Evolutionary conservation across 495 filamentous ascomycete genomes (phyloP).

Genomic region (Lineolata rhizophorae): DNA sequence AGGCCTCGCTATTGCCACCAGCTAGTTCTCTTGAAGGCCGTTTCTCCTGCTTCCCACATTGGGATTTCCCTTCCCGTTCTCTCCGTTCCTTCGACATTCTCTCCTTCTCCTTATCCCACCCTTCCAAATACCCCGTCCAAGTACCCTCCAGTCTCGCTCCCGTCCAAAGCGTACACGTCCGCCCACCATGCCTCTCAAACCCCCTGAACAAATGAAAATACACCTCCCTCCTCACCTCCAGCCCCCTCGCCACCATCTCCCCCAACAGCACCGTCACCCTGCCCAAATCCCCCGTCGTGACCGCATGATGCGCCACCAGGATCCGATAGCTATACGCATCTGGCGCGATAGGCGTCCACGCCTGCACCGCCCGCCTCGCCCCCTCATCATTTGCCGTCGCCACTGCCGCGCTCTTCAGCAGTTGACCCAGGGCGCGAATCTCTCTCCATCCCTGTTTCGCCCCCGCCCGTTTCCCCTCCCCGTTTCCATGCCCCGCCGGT

Average conservation of each 20-base stretch:
- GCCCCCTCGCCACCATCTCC: slow-evolving; percentile 37
- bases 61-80: too few relatives aligned
- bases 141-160: slow-evolving; percentile 26
- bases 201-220: slow-evolving; percentile 51
- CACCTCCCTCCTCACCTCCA: slow-evolving; percentile 36
- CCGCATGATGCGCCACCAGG: slow-evolving; percentile 28
- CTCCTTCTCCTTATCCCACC: slow-evolving; percentile 3
- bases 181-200: slow-evolving; percentile 49
- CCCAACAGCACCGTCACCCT: slow-evolving; percentile 32
- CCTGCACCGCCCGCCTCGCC: slow-evolving; percentile 28
- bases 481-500: too few relatives aligned
- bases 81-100: neutral
- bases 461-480: too few relatives aligned
- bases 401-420: slow-evolving; percentile 18
- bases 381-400: slow-evolving; percentile 31
- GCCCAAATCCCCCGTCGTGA: slow-evolving; percentile 31
- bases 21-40: too few relatives aligned
- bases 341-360: slow-evolving; percentile 31
- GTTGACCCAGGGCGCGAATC: neutral
- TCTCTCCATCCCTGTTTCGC: too few relatives aligned
- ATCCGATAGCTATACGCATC: slow-evolving; percentile 42
- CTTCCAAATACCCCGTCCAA: slow-evolving; percentile 14
- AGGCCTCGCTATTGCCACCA: too few relatives aligned
- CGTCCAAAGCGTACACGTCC: slow-evolving; percentile 39
- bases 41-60: too few relatives aligned